Percentiles rank a stretch among this genome's conserved stretches.
Evolutionary conservation across 495 filamentous ascomycete species (phyloP).

Genomic region (Daldinia caldariorum): DNA sequence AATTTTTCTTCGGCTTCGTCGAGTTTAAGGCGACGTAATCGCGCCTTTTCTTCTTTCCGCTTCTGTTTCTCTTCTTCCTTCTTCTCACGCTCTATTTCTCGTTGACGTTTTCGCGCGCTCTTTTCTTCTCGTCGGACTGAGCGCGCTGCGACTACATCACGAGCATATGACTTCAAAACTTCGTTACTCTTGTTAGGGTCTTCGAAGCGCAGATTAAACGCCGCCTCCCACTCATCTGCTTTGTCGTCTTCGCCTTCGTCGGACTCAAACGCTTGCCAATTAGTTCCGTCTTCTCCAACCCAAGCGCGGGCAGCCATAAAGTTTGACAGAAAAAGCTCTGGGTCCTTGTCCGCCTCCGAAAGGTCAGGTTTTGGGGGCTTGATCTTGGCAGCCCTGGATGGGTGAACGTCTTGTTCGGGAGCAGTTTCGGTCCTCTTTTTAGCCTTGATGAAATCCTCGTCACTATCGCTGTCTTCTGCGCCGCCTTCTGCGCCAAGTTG

Average conservation of each 20-base stretch:
- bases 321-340: constrained; percentile 87
- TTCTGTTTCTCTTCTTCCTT: constrained; percentile 81
- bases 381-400: constrained; percentile 57
- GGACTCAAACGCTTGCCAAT: constrained; percentile 83
- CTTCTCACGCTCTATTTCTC: constrained; percentile 78
- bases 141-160: constrained; percentile 80
- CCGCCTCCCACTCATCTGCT: constrained; percentile 87
- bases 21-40: constrained; percentile 84
- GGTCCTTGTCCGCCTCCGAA: constrained; percentile 85
- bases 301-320: constrained; percentile 91
- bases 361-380: constrained; percentile 69
- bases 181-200: constrained; percentile 87
- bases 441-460: constrained; percentile 74
- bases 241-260: constrained; percentile 86
- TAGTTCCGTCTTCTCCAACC: constrained; percentile 68
- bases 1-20: constrained; percentile 88
- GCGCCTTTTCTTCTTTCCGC: constrained; percentile 81
- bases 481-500: constrained; percentile 58
- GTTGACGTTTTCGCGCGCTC: constrained; percentile 75
- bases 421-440: constrained; percentile 48
- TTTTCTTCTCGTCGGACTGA: constrained; percentile 85
- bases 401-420: constrained; percentile 52
- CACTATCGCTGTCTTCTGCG: constrained; percentile 71
- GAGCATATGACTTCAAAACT: constrained; percentile 82
- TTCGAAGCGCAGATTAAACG: constrained; percentile 98